A percentile compares a stretch with the other conserved stretches of the same genome.
Evolutionary conservation across 371 early-diverging fungal species (phyloP).

Genomic region (Mortierella sp.): DNA sequence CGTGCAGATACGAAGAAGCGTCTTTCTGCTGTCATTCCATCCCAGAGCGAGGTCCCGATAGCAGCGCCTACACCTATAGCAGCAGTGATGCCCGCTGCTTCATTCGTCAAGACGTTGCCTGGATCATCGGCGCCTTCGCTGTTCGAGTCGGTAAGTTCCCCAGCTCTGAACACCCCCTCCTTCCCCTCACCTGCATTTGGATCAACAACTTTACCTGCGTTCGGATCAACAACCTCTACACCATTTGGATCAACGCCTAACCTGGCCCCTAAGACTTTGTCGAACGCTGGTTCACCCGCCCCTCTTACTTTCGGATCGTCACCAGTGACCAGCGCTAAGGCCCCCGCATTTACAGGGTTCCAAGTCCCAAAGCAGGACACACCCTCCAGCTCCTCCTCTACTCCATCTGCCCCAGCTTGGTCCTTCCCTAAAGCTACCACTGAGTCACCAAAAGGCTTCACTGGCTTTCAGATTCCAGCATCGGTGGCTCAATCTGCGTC

Average conservation of each 20-base stretch:
- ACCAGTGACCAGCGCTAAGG: neutral
- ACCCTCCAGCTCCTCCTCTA: neutral
- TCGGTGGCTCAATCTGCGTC: neutral
- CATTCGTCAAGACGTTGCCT: neutral
- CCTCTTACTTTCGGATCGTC: constrained; percentile 1
- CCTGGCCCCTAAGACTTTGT: neutral
- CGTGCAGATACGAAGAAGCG: constrained; percentile 48
- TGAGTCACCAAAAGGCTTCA: constrained; percentile 11
- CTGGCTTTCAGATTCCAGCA: constrained; percentile 29
- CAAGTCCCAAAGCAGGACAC: constrained; percentile 1
- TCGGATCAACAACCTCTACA: constrained; percentile 3
- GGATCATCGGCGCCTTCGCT: neutral
- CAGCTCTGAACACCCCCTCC: constrained; percentile 2
- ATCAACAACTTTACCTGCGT: neutral
- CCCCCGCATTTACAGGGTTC: constrained; percentile 17
- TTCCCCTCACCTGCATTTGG: constrained; percentile 8
- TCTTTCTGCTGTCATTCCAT: constrained; percentile 24
- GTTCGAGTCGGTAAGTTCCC: constrained; percentile 7
- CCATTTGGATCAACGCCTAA: constrained; percentile 4
- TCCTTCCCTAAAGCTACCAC: constrained; percentile 6
- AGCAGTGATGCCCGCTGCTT: neutral
- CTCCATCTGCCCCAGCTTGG: constrained; percentile 10
- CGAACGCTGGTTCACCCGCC: neutral
- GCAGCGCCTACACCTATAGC: constrained; percentile 8
- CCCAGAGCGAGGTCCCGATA: constrained; percentile 11